Evolutionary conservation across 2,329 filamentous ascomycete genomes (phyloP), one percentile per base, ranked within the genome.

Genomic region (Intubia oerlemansii): DNA sequence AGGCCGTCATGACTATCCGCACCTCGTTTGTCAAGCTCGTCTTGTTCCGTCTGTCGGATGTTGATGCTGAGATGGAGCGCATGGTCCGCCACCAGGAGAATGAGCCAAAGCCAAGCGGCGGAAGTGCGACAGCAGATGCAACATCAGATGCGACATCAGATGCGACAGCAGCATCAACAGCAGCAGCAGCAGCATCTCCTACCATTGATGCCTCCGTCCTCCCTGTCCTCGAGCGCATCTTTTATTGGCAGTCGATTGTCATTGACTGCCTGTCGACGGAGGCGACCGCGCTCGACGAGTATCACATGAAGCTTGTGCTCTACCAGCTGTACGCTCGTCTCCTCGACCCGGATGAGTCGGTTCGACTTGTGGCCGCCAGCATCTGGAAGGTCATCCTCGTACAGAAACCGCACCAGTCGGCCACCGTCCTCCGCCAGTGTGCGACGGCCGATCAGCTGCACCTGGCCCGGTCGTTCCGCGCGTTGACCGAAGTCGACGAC

Each of bases 181-280:
- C 23, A 7, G 7, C 15, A 8, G 18, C 24, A 4, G 17, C 19
- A 5, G 65, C 75, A 32, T n/a, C n/a, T n/a, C n/a, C n/a, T n/a
- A n/a, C n/a, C n/a, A n/a, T n/a, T n/a, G n/a, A n/a, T n/a, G 46
- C 52, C 6, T 71, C 80, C 27, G 68, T 71, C 1, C 61, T 75
- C 16, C 55, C 62, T 1, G 81, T 90, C 33, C 66, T 98, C 48
- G 65, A 79, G 34, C 85, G 82, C 44, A 67, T 98, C 41, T 69
- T 80, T 0, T 95, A 93, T 48, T 98, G 88, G 88, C 88, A 95
- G 46, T 82, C 80, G 13, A 78, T 92, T 12, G 69, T 98, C 11
- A 56, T 98, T 11, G 73, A 72, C 3, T 69, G 74, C 4, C 68
- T 88, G 11, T 75, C 78, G 4, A 59, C 25, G 8, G 66, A 6